These are phyloP conservation scores for Mycena rosella DNA, from an alignment of 768 basidiomycete species.

Conservation along the genomic window DNA sequence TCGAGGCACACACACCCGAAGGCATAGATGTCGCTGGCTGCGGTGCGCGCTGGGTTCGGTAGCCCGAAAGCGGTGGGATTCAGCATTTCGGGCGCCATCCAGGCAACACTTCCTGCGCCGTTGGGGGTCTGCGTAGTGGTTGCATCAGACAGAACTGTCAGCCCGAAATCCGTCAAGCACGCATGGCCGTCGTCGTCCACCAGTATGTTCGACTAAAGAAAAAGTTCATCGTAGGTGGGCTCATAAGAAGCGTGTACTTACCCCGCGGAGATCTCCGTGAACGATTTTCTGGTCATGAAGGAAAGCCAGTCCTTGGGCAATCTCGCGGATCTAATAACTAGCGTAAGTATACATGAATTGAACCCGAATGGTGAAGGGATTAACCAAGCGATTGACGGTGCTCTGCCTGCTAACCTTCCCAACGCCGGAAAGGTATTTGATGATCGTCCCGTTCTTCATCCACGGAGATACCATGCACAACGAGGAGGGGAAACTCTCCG, in stretches of 20 bases:
- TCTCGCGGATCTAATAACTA: constrained; percentile 33
- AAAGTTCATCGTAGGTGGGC: no score
- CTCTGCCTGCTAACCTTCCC: background rate
- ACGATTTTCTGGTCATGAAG: constrained; percentile 35
- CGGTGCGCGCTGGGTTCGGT: background rate
- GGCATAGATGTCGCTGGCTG: constrained; percentile 30
- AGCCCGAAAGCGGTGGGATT: constrained; percentile 27
- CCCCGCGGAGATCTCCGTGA: constrained; percentile 37
- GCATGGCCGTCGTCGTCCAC: constrained; percentile 26
- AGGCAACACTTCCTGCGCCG: constrained; percentile 32
- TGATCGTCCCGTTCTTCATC: constrained; percentile 44
- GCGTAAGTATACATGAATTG: background rate
- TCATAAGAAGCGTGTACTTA: no score
- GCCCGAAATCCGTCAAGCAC: constrained; percentile 37
- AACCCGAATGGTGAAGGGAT: background rate
- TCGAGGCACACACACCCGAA: constrained; percentile 29
- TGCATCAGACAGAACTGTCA: constrained; percentile 30
- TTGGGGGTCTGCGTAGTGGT: constrained; percentile 14
- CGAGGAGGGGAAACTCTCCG: constrained; percentile 33
- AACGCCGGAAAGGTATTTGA: constrained; percentile 36
- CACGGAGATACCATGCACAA: constrained; percentile 43
- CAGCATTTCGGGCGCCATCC: constrained; percentile 38
- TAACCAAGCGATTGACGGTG: constrained; percentile 28
- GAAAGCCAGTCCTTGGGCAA: constrained; percentile 33
- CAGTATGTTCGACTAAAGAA: constrained; percentile 37